phyloP scores from a whole-genome alignment of 257 asterid species.

The Penstemon barbatus region DNA sequence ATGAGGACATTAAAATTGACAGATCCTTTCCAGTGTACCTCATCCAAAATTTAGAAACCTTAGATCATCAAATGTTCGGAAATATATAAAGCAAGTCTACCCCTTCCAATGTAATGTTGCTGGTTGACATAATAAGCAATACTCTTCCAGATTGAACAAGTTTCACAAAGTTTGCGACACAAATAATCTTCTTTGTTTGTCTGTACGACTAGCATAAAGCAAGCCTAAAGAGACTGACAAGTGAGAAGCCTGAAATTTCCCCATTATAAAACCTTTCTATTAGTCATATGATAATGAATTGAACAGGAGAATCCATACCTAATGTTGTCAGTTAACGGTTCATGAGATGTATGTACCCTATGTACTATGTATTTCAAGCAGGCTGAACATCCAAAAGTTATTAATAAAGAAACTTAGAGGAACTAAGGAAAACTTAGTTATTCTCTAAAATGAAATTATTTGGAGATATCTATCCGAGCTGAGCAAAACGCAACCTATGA shows the following conservation, averaged over 20 bases:
- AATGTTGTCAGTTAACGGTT: background rate
- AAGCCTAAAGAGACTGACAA: background rate
- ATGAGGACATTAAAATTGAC: background rate
- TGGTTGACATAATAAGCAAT: background rate
- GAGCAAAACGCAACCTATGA: slow-evolving; percentile 12
- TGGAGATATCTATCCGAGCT: background rate
- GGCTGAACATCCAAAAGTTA: background rate
- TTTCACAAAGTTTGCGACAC: background rate
- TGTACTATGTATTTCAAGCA: background rate
- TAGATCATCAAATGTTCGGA: slow-evolving; percentile 12
- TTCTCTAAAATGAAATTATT: too few species aligned
- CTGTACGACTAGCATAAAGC: background rate
- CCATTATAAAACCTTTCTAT: background rate
- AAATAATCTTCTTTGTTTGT: slow-evolving; percentile 4
- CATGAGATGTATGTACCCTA: background rate
- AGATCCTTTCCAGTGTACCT: slow-evolving; percentile 4
- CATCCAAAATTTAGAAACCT: background rate
- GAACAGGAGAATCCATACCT: background rate
- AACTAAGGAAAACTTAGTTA: background rate
- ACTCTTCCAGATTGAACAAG: background rate
- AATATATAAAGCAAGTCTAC: slow-evolving; percentile 6
- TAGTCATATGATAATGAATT: background rate
- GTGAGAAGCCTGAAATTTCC: background rate
- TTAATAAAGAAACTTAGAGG: background rate
- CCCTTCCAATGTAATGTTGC: slow-evolving; percentile 12